Evolutionary conservation across 495 filamentous ascomycete genomes (phyloP), one percentile per base, ranked within the genome.

Genomic region (Hypoxylon subgilvum): DNA sequence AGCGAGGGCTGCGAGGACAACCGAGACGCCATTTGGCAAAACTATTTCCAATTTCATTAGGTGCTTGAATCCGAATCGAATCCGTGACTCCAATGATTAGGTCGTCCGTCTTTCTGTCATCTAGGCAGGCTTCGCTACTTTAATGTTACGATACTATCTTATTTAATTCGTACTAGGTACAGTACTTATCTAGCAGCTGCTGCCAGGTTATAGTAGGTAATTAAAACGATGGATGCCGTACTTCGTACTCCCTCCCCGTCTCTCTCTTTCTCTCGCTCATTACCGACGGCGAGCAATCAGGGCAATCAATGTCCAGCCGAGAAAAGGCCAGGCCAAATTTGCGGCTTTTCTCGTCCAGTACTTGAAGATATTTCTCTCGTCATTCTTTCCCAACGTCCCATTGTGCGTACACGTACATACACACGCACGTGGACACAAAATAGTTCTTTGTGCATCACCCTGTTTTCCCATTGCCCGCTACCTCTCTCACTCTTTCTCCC

Each of bases 271-370:
- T 35, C 3, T 35, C 13, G 4, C 3, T n/a, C 12, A 35, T 35
- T 35, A 3, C 31, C 13, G 9, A 7, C 31, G 7, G 42, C 23
- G 10, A 32, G 44, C 51, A 61, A 55, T 40, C 57, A 55, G 36
- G 45, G 45, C 36, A 45, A 38, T 47, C 36, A 45, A 38, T 47
- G 45, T 51, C 44, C 39, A 51, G 22, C 57, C 57, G 44, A 61
- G 44, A 39, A 60, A 50, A 9, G 52, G 41, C 46, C 30, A 9
- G 52, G 41, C 46, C 30, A 56, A 36, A 39, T 28, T 19, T 52
- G 42, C 48, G 53, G 52, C 52, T 57, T 63, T 63, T 57, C 60
- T 63, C 22, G 10, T 46, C 30, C 16, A 18, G 13, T 48, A 27
- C n/a, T 18, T 22, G n/a, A n/a, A n/a, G n/a, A n/a, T n/a, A n/a